These are phyloP conservation scores for Aspergillus avenaceus DNA, from an alignment of 495 filamentous ascomycete genomes.

Conservation along the genomic window DNA sequence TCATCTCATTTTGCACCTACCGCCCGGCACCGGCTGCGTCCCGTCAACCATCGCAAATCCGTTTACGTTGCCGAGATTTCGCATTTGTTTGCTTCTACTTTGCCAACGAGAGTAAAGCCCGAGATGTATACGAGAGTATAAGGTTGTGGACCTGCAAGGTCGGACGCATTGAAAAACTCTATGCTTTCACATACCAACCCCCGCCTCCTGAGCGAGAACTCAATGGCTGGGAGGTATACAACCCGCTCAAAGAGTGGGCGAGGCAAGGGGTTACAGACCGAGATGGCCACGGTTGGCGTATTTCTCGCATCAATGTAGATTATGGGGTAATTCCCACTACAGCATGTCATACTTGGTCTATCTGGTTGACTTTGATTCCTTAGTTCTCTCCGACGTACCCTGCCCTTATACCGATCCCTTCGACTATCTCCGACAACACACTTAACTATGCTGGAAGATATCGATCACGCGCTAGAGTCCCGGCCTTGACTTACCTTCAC, in stretches of 20 bases:
- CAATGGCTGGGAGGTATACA: conserved; percentile 86
- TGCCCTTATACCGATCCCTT: conserved; percentile 74
- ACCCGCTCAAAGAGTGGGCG: conserved; percentile 73
- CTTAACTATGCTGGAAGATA: conserved; percentile 90
- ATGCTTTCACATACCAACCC: conserved; percentile 82
- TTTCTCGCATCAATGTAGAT: conserved; percentile 84
- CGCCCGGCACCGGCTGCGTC: conserved; percentile 67
- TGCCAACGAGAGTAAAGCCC: conserved; percentile 62
- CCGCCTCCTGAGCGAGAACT: conserved; percentile 68
- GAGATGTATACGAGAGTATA: conserved; percentile 88
- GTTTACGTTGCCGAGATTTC: conserved; percentile 88
- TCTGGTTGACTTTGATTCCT: conserved; percentile 23
- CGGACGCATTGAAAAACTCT: conserved; percentile 81
- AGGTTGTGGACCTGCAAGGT: conserved; percentile 76
- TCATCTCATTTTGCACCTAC: conserved; percentile 72
- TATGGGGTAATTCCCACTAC: conserved; percentile 54
- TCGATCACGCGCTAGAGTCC: conserved; percentile 82
- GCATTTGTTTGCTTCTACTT: conserved; percentile 91
- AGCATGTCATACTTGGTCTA: not conserved
- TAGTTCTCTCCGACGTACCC: conserved; percentile 97
- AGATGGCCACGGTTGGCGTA: conserved; percentile 81
- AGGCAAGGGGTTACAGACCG: conserved; percentile 76
- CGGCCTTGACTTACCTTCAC: conserved; percentile 86
- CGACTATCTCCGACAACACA: conserved; percentile 89
- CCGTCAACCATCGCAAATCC: conserved; percentile 73